Percentiles rank a stretch among this genome's conserved stretches.
These are phyloP conservation scores for Candida suzukii DNA, from an alignment of 805 yeast species.

Conservation along the genomic window DNA sequence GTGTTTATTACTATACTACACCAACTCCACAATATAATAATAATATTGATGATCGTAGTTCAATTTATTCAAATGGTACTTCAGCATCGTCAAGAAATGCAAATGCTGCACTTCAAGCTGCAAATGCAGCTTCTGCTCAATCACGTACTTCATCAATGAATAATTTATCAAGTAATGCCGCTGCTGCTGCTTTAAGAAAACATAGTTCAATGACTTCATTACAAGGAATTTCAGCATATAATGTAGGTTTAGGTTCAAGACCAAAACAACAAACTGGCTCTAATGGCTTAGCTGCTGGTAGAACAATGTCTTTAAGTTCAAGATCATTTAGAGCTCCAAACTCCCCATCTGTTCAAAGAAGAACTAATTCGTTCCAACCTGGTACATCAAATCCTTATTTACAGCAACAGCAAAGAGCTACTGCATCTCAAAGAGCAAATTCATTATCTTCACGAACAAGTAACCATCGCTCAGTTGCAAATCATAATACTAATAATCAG, in stretches of 20 bases:
- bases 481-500: constrained; percentile 5
- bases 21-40: background rate
- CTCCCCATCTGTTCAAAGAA: constrained; percentile 5
- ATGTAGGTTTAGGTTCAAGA: background rate
- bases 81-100: constrained; percentile 10
- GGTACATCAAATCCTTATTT: constrained; percentile 9
- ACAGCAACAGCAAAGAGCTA: background rate
- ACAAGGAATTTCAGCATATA: background rate
- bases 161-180: constrained; percentile 23
- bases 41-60: background rate
- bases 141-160: constrained; percentile 18
- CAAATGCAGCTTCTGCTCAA: constrained; percentile 17
- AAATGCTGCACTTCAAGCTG: constrained; percentile 4
- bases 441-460: constrained; percentile 12
- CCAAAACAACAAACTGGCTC: background rate
- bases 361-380: constrained; percentile 20
- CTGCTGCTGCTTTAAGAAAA: constrained; percentile 23
- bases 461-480: background rate
- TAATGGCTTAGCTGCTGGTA: constrained; percentile 4
- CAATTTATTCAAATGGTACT: constrained; percentile 8
- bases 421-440: constrained; percentile 14
- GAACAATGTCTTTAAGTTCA: constrained; percentile 27
- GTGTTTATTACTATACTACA: constrained; percentile 16
- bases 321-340: constrained; percentile 19
- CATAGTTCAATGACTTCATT: constrained; percentile 12